Base-by-base conservation (phyloP, 2,329 filamentous ascomycete genomes). In the Botrytis fragariae region DNA sequence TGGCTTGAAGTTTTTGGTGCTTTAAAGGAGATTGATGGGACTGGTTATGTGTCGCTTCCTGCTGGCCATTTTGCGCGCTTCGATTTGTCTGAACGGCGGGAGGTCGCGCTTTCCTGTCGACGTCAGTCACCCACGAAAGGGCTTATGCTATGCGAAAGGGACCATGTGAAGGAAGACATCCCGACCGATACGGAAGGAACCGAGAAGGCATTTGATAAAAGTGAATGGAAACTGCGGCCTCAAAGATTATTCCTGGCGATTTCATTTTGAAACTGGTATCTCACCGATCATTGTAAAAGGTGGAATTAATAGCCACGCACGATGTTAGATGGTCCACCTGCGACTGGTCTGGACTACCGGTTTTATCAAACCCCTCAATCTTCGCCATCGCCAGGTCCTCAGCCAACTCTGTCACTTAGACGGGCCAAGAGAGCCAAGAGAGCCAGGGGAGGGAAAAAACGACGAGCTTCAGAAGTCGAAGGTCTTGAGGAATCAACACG, bases 1-100 rank as follows among this genome's bases (percentile, higher is more conserved):
- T 51, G 32, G 59, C 68, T 65, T 54, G 45, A 37, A 18, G 42
- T 65, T 69, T 29, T 70, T 69, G 71, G 75, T 72, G 74, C 32
- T 64, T 44, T 45, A 4, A 9, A 7, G 25, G 25, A 42, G 18
- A 3, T 57, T 42, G 18, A 64, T 67, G 18, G 20, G n/a, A 57
- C 5, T 7, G 45, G 4, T 9, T 39, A n/a, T 48, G 42, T 29
- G 25, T 25, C 37, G 22, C 39, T 54, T 29, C 29, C 9, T 35
- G 65, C 51, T 57, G 51, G n/a, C 48, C 39, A 44, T 72, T n/a
- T 44, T 42, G 48, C 48, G 67, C 71, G 61, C 71, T 45, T 59
- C 42, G 54, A 32, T 60, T 22, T 69, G 12, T 18, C 39, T 45
- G 22, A 35, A 39, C 32, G 32, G 32, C 18, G n/a, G 32, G 32